Evolutionary conservation across 768 basidiomycete genomes (phyloP).

Genomic region (Pleurotus cornucopiae): DNA sequence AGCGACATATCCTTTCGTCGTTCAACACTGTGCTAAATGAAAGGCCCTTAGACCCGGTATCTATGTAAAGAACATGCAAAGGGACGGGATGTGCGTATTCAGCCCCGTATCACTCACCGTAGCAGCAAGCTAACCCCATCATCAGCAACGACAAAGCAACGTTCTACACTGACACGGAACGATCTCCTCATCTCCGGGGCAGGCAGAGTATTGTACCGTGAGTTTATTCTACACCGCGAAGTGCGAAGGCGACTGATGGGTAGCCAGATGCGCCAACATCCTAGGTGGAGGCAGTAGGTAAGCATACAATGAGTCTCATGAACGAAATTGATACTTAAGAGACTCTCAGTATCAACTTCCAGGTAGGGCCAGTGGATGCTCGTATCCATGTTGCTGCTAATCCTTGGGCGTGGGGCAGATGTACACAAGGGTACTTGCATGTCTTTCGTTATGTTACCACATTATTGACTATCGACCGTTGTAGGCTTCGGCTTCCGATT

Average conservation of each 20-base stretch:
- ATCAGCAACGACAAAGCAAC: constrained; percentile 68
- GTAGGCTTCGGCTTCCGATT: constrained; percentile 65
- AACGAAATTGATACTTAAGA: background rate
- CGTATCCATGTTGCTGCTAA: background rate
- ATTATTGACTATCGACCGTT: background rate
- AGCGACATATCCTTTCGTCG: background rate
- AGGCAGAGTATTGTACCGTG: constrained; percentile 66
- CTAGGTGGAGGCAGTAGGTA: constrained; percentile 57
- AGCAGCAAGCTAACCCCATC: background rate
- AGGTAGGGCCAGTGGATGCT: constrained; percentile 25
- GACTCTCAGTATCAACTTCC: constrained; percentile 65
- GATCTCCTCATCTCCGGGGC: constrained; percentile 56
- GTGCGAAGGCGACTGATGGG: too few relatives aligned
- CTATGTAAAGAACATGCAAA: constrained; percentile 69
- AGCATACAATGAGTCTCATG: constrained; percentile 4
- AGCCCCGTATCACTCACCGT: background rate
- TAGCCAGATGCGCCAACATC: constrained; percentile 59
- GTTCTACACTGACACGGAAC: constrained; percentile 62
- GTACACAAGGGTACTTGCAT: constrained; percentile 53
- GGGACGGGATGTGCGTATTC: constrained; percentile 54
- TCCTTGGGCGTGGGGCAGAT: constrained; percentile 31
- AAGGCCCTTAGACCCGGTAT: constrained; percentile 49
- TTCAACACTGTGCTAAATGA: background rate
- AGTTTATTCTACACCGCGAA: constrained; percentile 16
- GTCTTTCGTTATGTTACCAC: background rate